These are phyloP conservation scores for Chaetomiaceae sp. DNA, from an alignment of 2,329 filamentous ascomycete species.

Conservation along the genomic window DNA sequence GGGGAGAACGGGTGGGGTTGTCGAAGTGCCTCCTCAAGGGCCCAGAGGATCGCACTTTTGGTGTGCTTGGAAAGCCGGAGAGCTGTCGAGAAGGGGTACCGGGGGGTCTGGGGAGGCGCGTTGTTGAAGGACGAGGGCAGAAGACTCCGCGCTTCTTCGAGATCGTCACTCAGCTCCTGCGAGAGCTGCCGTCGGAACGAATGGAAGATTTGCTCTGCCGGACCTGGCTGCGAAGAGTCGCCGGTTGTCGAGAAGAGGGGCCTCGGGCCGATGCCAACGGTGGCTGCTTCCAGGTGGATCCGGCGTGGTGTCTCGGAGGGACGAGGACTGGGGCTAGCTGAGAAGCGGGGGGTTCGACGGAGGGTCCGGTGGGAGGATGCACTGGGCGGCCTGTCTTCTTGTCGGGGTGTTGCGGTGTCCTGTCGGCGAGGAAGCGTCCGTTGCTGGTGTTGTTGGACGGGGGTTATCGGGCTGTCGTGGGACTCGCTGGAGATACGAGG, in stretches of 20 bases:
- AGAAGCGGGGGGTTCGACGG: conserved; percentile 50
- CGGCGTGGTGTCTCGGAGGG: conserved; percentile 31
- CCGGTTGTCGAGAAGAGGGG: conserved; percentile 35
- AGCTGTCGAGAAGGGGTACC: conserved; percentile 32
- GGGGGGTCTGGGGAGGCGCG: conserved; percentile 29
- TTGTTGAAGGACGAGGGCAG: conserved; percentile 31
- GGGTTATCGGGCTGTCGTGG: conserved; percentile 41
- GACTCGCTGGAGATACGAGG: conserved; percentile 53
- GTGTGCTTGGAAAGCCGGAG: conserved; percentile 75
- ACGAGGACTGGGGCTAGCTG: conserved; percentile 40
- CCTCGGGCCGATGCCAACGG: conserved; percentile 44
- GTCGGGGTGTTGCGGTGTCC: conserved; percentile 30
- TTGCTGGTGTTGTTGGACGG: conserved; percentile 35
- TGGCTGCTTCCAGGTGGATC: conserved; percentile 44
- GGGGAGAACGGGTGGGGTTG: conserved; percentile 77
- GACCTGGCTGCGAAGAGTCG: conserved; percentile 16
- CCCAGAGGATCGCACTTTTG: conserved; percentile 84
- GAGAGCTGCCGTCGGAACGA: conserved; percentile 38
- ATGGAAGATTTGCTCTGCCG: conserved; percentile 21
- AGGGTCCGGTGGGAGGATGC: conserved; percentile 45
- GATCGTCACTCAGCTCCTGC: conserved; percentile 45
- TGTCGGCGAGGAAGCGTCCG: conserved; percentile 36
- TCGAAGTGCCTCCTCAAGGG: conserved; percentile 84
- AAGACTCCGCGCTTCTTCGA: conserved; percentile 34
- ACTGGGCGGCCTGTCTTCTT: conserved; percentile 39